Evolutionary conservation across 148 eudicot species (phyloP), one percentile per base, ranked within the genome.

Genomic region (Heliosperma pusillum): DNA sequence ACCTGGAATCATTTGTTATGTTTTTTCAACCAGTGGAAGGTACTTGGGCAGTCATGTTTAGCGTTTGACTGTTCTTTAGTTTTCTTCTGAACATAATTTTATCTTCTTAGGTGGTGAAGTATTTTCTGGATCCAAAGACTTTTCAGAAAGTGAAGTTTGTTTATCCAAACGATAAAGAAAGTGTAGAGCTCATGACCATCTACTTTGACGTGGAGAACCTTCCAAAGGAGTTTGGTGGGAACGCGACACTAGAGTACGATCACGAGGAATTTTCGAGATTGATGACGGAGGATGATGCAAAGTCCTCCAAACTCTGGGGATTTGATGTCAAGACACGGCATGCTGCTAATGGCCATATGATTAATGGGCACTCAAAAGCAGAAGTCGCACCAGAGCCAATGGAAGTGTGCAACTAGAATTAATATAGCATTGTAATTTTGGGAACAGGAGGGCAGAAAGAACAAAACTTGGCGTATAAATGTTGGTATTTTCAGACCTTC

Each of bases 191-290:
- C 17, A 92, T 95, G 98, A 89, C 77, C 71, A 78, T 85, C 52
- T 88, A 78, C 62, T 92, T 95, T 29, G 93, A 95, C 76, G 72
- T 85, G 21, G 88, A 86, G 61, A 95, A 92, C 71, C 97, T 95
- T 69, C 96, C 96, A 1, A 81, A 79, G 73, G 96, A 89, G 85
- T 95, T 95, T 76, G 98, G 97, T 3, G 97, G 98, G 4, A 84
- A 88, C 63, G 83, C 88, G 4, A 88, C 90, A 47, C 81, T 95
- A 68, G 84, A 90, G 25, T 95, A 92, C 57, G 90, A 95, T 74
- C 98, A 93, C 24, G 89, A 84, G 76, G 93, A 89, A 44, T 93
- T 93, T 71, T 90, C 98, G 7, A 83, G 80, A 73, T 33, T 85
- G 87, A 93, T 93, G 98, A 80, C 77, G 0, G 81, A 81, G 69